Percentiles rank a stretch among this genome's conserved stretches.
Conservation (phyloP, 768 basidiomycete genomes). For the Agrocybe pediades region DNA sequence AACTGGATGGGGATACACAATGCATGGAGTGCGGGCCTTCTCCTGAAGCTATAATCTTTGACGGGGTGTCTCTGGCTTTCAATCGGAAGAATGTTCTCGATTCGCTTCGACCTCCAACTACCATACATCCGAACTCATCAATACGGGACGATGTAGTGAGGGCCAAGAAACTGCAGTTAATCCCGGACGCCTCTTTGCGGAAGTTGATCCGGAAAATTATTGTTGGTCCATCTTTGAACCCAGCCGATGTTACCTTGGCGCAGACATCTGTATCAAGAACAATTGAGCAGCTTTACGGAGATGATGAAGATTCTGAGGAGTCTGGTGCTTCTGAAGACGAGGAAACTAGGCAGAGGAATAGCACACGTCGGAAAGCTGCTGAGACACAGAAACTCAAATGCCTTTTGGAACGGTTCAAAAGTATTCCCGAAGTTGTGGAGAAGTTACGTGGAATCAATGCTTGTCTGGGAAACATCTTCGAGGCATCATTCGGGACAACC, state of each 20-base stretch:
- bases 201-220: not conserved
- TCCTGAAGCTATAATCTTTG: constrained; percentile 32
- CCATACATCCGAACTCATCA: constrained; percentile 8
- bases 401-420: not conserved
- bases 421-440: not conserved
- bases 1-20: constrained; percentile 14
- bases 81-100: constrained; percentile 25
- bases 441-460: not conserved
- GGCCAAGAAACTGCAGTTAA: constrained; percentile 3
- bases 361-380: too few species aligned
- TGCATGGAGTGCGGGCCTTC: constrained; percentile 27
- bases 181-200: constrained; percentile 2
- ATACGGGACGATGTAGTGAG: not conserved
- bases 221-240: not conserved
- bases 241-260: not conserved
- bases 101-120: constrained; percentile 28
- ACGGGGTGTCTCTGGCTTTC: constrained; percentile 34
- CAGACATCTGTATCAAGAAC: too few species aligned
- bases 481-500: not conserved
- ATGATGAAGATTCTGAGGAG: not conserved
- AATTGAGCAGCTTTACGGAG: not conserved
- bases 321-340: not conserved
- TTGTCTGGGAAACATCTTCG: not conserved
- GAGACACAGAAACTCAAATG: not conserved
- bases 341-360: not conserved